Evolutionary conservation across 1,284 basidiomycete species (phyloP).

Genomic region (Ustilago lituana): DNA sequence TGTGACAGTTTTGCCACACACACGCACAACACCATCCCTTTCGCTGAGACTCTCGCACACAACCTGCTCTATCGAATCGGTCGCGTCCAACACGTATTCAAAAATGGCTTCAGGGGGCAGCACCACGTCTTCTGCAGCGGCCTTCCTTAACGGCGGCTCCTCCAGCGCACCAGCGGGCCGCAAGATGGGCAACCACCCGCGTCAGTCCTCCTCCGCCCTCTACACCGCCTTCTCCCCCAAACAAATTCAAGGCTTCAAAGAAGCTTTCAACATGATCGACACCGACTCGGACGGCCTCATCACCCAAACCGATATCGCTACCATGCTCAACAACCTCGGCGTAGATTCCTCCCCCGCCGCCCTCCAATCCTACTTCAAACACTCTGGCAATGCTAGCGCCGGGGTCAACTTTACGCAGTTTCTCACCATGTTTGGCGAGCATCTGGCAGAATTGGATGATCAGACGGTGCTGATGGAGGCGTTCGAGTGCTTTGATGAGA

Average conservation of each 20-base stretch:
- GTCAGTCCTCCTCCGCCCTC: slow-evolving; percentile 56
- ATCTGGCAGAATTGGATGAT: slow-evolving; percentile 59
- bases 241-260: slow-evolving; percentile 68
- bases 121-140: slow-evolving; percentile 37
- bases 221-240: slow-evolving; percentile 62
- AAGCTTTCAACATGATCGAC: slow-evolving; percentile 68
- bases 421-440: slow-evolving; percentile 64
- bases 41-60: too few species aligned
- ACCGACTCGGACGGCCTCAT: slow-evolving; percentile 67
- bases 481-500: slow-evolving; percentile 66
- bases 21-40: too few species aligned
- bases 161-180: not conserved
- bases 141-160: slow-evolving; percentile 31
- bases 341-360: slow-evolving; percentile 18
- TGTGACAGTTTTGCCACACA: too few species aligned
- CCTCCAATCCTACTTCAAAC: slow-evolving; percentile 30
- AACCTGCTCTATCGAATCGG: too few species aligned
- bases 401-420: slow-evolving; percentile 64
- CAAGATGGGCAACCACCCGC: slow-evolving; percentile 51
- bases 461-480: slow-evolving; percentile 58
- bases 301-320: slow-evolving; percentile 58
- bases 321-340: slow-evolving; percentile 65
- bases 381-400: not conserved
- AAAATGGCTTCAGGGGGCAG: slow-evolving; percentile 26
- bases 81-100: too few species aligned